Conservation (phyloP, 2,329 filamentous ascomycete species). For the Verticillium nonalfalfae region DNA sequence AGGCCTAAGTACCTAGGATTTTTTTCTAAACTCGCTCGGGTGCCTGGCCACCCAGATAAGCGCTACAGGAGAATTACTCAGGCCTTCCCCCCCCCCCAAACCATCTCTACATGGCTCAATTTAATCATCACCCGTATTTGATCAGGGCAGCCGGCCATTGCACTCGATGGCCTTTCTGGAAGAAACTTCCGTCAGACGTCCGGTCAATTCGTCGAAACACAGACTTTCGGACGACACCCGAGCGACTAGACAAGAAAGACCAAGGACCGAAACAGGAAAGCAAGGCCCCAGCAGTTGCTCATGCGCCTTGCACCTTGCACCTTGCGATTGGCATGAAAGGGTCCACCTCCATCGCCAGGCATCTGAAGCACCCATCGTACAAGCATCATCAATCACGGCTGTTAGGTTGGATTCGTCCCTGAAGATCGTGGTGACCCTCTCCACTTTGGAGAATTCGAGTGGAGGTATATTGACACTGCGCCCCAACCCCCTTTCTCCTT, state of each 20-base stretch:
- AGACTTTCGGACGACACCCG: background rate
- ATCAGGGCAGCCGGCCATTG: background rate
- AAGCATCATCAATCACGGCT: background rate
- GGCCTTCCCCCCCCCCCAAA: too few relatives aligned
- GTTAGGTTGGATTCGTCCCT: background rate
- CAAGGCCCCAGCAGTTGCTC: background rate
- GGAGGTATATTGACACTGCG: background rate
- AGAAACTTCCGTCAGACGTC: background rate
- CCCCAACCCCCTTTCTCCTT: background rate
- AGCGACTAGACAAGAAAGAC: background rate
- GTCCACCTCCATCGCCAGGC: background rate
- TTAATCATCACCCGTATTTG: background rate
- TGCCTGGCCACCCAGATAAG: too few relatives aligned
- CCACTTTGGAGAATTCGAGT: background rate
- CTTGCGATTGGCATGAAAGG: background rate
- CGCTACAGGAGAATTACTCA: too few relatives aligned
- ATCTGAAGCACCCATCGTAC: background rate
- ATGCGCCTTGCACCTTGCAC: background rate
- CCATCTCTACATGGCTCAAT: too few relatives aligned
- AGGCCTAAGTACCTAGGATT: too few relatives aligned
- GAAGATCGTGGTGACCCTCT: background rate
- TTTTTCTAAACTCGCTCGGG: too few relatives aligned
- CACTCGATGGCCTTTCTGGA: background rate
- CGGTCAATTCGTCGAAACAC: background rate
- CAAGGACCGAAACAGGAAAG: background rate